Conservation (phyloP, 352 stramenopile genomes). For the Pythium dissimile region DNA sequence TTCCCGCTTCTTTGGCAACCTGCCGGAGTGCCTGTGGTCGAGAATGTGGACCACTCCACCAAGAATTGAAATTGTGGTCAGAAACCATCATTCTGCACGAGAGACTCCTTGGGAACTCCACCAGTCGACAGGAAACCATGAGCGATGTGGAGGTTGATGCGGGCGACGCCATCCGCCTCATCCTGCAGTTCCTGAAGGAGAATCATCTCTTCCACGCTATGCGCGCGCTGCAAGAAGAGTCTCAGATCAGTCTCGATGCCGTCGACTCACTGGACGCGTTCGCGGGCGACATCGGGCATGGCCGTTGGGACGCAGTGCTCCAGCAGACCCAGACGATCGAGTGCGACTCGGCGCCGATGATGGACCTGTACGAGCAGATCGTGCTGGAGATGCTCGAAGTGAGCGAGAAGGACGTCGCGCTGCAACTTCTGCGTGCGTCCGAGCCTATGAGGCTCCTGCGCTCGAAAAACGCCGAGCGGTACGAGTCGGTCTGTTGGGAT, state of each 20-base stretch:
- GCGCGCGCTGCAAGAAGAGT: slow-evolving; percentile 83
- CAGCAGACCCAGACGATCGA: slow-evolving; percentile 79
- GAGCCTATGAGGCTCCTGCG: slow-evolving; percentile 50
- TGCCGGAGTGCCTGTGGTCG: background rate
- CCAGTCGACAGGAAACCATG: background rate
- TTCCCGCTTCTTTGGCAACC: slow-evolving; percentile 10
- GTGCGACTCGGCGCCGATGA: slow-evolving; percentile 64
- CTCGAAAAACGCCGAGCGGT: slow-evolving; percentile 47
- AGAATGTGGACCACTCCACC: slow-evolving; percentile 2
- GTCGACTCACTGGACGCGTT: slow-evolving; percentile 87
- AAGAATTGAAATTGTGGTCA: background rate
- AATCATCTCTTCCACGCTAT: slow-evolving; percentile 84
- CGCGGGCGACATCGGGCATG: slow-evolving; percentile 66
- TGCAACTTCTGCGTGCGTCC: slow-evolving; percentile 51
- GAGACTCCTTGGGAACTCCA: too few relatives aligned
- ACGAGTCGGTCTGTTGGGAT: background rate
- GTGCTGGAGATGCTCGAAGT: slow-evolving; percentile 87
- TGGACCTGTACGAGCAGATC: slow-evolving; percentile 89
- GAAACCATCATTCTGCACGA: background rate
- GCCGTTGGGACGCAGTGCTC: slow-evolving; percentile 89
- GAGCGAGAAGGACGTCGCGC: slow-evolving; percentile 73
- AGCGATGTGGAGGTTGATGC: slow-evolving; percentile 51
- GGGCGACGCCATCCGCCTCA: slow-evolving; percentile 83
- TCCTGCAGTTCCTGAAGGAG: slow-evolving; percentile 92
- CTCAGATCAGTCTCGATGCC: slow-evolving; percentile 81